A percentile compares a stretch with the other conserved stretches of the same genome.
These are phyloP conservation scores for Thalassiosira exigua DNA, from an alignment of 352 stramenopile species.

Conservation along the genomic window DNA sequence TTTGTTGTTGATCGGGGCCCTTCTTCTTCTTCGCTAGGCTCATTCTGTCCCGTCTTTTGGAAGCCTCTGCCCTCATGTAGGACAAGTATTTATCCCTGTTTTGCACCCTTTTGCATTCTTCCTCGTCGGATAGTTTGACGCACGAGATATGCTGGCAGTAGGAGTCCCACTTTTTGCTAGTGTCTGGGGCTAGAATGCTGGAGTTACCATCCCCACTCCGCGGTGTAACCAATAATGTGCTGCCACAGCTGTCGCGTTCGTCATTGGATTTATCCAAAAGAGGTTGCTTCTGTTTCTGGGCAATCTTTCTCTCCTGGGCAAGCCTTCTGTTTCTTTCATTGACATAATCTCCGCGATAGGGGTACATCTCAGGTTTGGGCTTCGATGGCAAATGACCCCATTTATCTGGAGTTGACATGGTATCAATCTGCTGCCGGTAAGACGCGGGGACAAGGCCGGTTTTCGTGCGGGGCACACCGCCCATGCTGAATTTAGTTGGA, in stretches of 20 bases:
- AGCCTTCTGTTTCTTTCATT: constrained; percentile 45
- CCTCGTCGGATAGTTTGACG: constrained; percentile 27
- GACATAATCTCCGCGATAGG: constrained; percentile 51
- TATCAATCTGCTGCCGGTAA: constrained; percentile 25
- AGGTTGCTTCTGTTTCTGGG: constrained; percentile 9
- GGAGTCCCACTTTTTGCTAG: constrained; percentile 23
- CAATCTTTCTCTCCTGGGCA: constrained; percentile 6
- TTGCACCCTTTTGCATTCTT: constrained; percentile 22
- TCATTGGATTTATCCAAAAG: background rate
- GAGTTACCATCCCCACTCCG: constrained; percentile 2
- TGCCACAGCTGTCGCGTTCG: background rate
- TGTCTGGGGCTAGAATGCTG: constrained; percentile 7
- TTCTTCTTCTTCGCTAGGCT: constrained; percentile 18
- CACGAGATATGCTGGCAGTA: constrained; percentile 42
- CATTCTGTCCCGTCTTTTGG: constrained; percentile 26
- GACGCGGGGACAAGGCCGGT: constrained; percentile 43
- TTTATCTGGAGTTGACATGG: constrained; percentile 11
- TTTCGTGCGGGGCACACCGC: constrained; percentile 24
- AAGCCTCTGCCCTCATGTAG: constrained; percentile 34
- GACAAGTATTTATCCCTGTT: constrained; percentile 39
- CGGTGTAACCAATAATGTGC: constrained; percentile 10
- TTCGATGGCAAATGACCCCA: constrained; percentile 29
- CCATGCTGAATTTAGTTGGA: constrained; percentile 49
- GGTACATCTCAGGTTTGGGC: constrained; percentile 38
- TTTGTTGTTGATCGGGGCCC: constrained; percentile 1